Evolutionary conservation across 495 filamentous ascomycete species (phyloP).

Genomic region (Neurospora terricola): DNA sequence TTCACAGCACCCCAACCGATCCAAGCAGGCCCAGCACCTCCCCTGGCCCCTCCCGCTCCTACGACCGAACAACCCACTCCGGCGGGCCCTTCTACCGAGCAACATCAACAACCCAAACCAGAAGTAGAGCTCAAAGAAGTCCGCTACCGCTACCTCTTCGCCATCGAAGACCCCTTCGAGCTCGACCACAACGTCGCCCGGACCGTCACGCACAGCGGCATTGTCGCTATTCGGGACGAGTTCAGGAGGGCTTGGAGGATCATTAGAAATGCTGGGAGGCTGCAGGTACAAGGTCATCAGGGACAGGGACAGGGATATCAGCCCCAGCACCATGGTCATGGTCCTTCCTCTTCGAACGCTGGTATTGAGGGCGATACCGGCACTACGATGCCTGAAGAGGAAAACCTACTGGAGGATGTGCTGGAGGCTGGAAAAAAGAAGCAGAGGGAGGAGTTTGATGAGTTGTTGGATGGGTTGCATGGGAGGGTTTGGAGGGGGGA

Average conservation of each 20-base stretch:
- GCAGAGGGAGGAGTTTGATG: neutral
- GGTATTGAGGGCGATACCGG: too few relatives aligned
- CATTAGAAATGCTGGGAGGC: constrained; percentile 33
- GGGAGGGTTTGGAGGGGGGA: neutral
- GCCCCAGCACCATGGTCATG: neutral
- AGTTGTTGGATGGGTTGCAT: neutral
- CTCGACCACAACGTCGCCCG: constrained; percentile 71
- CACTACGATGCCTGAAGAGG: neutral
- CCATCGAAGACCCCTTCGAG: constrained; percentile 85
- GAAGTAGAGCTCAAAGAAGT: constrained; percentile 46
- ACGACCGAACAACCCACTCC: neutral
- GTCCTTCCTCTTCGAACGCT: too few relatives aligned
- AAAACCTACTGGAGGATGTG: neutral
- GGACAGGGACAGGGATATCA: neutral
- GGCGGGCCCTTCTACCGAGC: neutral
- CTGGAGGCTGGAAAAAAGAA: neutral
- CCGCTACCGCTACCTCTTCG: constrained; percentile 69
- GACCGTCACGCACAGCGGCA: constrained; percentile 67
- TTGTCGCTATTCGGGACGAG: constrained; percentile 68
- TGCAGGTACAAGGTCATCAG: neutral
- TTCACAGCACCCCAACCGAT: neutral
- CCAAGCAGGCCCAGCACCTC: neutral
- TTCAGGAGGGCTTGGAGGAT: constrained; percentile 64
- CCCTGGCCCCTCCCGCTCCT: neutral
- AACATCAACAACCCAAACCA: neutral